Conservation (phyloP, 345 rosid species). For the Lepidium aucheri region DNA sequence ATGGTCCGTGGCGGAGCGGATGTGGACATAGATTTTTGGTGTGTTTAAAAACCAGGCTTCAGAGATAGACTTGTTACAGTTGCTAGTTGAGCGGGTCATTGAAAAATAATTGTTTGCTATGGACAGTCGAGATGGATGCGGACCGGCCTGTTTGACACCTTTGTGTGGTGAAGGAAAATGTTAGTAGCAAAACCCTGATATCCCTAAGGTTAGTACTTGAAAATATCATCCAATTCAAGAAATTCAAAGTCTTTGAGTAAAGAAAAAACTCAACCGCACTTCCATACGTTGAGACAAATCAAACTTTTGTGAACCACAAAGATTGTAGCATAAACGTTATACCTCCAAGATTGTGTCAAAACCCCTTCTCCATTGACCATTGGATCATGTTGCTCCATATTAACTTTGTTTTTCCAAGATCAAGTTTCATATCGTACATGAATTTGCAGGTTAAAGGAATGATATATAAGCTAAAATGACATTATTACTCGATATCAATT, state of each 20-base stretch:
- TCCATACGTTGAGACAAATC: neutral
- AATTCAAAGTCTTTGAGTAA: slow-evolving; percentile 69
- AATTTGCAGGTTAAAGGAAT: slow-evolving; percentile 36
- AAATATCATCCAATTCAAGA: slow-evolving; percentile 65
- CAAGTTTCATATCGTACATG: slow-evolving; percentile 77
- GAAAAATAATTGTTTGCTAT: too few relatives aligned
- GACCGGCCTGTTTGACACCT: too few relatives aligned
- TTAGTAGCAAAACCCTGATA: slow-evolving; percentile 96
- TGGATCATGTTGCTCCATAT: slow-evolving; percentile 89
- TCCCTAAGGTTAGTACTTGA: slow-evolving; percentile 71
- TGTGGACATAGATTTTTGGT: too few relatives aligned
- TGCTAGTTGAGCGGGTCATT: too few relatives aligned
- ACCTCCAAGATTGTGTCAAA: slow-evolving; percentile 84
- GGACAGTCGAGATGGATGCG: too few relatives aligned
- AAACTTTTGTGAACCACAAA: neutral
- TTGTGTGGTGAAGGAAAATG: too few relatives aligned
- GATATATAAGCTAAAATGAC: neutral
- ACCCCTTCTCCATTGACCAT: slow-evolving; percentile 88
- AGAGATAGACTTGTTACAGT: too few relatives aligned
- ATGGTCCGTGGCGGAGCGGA: too few relatives aligned
- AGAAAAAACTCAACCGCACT: neutral
- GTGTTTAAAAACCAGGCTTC: too few relatives aligned
- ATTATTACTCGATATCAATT: neutral
- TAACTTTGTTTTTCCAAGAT: slow-evolving; percentile 55
- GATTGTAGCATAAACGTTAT: neutral